Base-by-base conservation (phyloP, 2,329 filamentous ascomycete genomes). In the Fusarium devonianum region DNA sequence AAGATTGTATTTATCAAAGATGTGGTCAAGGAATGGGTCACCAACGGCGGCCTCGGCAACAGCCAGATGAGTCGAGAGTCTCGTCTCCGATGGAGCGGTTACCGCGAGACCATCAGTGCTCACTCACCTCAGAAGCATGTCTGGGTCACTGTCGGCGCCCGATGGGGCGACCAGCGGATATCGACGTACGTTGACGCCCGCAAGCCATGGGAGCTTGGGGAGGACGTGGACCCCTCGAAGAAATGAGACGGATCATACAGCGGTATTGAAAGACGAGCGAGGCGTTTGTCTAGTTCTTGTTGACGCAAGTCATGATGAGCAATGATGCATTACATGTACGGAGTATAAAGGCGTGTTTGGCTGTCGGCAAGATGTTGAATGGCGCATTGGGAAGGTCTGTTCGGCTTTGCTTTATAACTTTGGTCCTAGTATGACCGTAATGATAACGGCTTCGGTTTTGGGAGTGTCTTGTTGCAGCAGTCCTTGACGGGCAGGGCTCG, bases 1-100 rank as follows among this genome's bases (percentile, higher is more conserved):
- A 93, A 93, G 75, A 80, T 93, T 48, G 80, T 85, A 50, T 92
- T 92, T 67, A 83, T 92, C 63, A 79, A 81, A 58, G 73, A 79
- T 40, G 80, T 90, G 12, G 79, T 91, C 9, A 80, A 80, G 56
- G 87, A 90, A 68, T 93, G 89, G 89, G 81, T 85, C 10, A 64
- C 68, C 45, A 86, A 88, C 61, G 85, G 84, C 3, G 89, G 89
- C 2, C 71, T 92, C 22, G 89, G 89, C 41, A 85, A 84, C 67
- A 84, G 82, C 58, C 76, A 80, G 54, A 85, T 86, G 78, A 75
- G 73, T 52, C 75, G 76, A 43, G 77, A 80, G 30, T 67, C 71
- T 9, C 76, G 84, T 12, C 72, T 85, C 18, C 76, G 81, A 60
- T 87, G 84, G 84, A 75, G 70, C 7, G 84, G 85, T 17, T 71